Conservation (phyloP, 805 yeast genomes). For the Metschnikowia proteae region DNA sequence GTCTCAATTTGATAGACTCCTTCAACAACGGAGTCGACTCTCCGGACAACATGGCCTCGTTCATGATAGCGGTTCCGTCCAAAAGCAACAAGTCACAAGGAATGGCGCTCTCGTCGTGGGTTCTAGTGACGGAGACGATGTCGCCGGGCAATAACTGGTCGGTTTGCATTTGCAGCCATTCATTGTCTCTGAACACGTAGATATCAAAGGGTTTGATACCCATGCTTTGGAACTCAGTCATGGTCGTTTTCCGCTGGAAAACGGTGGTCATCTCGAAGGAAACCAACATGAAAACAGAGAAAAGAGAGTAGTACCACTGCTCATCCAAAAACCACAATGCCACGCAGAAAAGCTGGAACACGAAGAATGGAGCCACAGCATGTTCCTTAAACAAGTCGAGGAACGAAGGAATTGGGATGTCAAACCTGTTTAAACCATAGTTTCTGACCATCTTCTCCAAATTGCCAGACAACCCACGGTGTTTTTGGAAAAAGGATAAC, state of each 20-base stretch:
- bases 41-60: conserved; percentile 98
- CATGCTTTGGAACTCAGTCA: conserved; percentile 95
- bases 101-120: conserved; percentile 84
- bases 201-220: conserved; percentile 88
- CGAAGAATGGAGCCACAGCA: conserved; percentile 97
- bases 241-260: conserved; percentile 90
- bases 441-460: conserved; percentile 46
- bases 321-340: conserved; percentile 96
- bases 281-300: conserved; percentile 86
- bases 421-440: conserved; percentile 85
- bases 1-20: conserved; percentile 85
- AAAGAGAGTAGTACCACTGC: conserved; percentile 91
- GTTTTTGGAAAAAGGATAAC: conserved; percentile 52
- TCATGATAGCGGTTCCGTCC: conserved; percentile 91
- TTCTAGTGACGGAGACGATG: conserved; percentile 79
- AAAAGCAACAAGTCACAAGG: conserved; percentile 89
- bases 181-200: conserved; percentile 62
- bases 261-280: conserved; percentile 93
- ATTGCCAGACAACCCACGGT: conserved; percentile 56
- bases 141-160: conserved; percentile 87
- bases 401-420: conserved; percentile 93
- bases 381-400: conserved; percentile 90
- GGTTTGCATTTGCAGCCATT: conserved; percentile 70
- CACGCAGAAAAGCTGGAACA: conserved; percentile 93
- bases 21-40: conserved; percentile 96